Base-by-base conservation (phyloP, 805 yeast species). In the Naumovozyma castellii region DNA sequence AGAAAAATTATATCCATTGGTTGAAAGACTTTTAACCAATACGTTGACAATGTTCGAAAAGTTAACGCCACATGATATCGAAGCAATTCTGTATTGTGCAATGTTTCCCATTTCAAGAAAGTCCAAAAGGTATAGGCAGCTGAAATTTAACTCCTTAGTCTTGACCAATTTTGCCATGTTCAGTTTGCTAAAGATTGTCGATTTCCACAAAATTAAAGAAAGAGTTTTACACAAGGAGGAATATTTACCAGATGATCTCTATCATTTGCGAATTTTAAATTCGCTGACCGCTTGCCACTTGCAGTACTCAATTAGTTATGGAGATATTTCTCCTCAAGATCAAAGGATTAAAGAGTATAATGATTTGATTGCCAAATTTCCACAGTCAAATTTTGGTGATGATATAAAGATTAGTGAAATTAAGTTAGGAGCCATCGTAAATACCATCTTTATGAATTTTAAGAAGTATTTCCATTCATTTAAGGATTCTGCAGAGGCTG, bases 11-110 rank as follows among this genome's bases (percentile, higher is more conserved):
- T 72, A 72, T 44, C 61, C 67, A 40, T 51, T 74, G n/a, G 73
- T 76, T 0, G 69, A 71, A 34, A 62, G 68, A 28, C 55, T 75
- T n/a, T 47, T 74, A 8, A 71, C 77, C 1, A 65, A 68, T 38
- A 71, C 76, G 0, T 50, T 71, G 18, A 61, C 66, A 1, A 66
- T 71, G 49, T 69, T 75, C 3, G 71, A 68, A 33, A 73, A 73
- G n/a, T 53, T 76, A 22, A 72, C 72, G 3, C 79, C 73, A 46
- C 78, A 73, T 53, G 82, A 76, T 48, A 68, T 75, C 28, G 83
- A 76, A 49, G 80, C 79, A 0, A 67, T 76, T 6, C 48, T 76
- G 19, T 76, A 76, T 48, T 65, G 76, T 38, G 67, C 76, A 16
- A 56, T 72, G 52, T 76, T 73, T 51, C 72, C 73, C 45, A 68